Conservation (phyloP, 106 monocot genomes). For the Dioscorea alata region DNA sequence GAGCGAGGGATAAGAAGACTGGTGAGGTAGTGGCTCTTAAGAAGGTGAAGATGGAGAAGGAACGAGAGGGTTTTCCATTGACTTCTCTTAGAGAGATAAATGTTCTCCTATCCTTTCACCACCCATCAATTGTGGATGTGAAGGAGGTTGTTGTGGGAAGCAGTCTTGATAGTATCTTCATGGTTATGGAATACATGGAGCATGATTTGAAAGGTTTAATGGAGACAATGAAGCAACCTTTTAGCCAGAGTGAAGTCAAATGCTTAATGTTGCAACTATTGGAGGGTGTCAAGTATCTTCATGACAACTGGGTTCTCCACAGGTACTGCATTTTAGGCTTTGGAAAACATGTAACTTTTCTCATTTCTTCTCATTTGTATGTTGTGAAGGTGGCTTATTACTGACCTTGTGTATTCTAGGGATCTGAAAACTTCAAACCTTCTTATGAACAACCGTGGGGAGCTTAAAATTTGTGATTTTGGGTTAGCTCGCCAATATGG, state of each 20-base stretch:
- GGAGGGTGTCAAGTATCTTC: constrained; percentile 66
- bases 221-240: constrained; percentile 74
- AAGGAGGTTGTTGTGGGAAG: constrained; percentile 81
- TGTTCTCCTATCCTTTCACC: constrained; percentile 68
- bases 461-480: constrained; percentile 31
- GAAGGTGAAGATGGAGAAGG: constrained; percentile 94
- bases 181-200: constrained; percentile 91
- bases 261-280: constrained; percentile 74
- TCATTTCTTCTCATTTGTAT: too few relatives aligned
- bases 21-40: constrained; percentile 74
- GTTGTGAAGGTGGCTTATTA: too few relatives aligned
- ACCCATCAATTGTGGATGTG: constrained; percentile 69
- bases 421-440: constrained; percentile 22
- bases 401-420: not conserved
- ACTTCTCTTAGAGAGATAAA: constrained; percentile 72
- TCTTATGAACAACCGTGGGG: constrained; percentile 16
- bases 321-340: constrained; percentile 25
- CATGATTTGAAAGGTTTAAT: constrained; percentile 70
- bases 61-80: constrained; percentile 66
- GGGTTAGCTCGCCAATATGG: constrained; percentile 22
- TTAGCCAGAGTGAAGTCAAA: constrained; percentile 72
- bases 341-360: too few relatives aligned
- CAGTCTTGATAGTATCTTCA: constrained; percentile 59
- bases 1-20: constrained; percentile 72
- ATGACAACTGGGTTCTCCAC: constrained; percentile 82